Base-by-base conservation (phyloP, 352 stramenopile species). In the Globisporangium perplexum region DNA sequence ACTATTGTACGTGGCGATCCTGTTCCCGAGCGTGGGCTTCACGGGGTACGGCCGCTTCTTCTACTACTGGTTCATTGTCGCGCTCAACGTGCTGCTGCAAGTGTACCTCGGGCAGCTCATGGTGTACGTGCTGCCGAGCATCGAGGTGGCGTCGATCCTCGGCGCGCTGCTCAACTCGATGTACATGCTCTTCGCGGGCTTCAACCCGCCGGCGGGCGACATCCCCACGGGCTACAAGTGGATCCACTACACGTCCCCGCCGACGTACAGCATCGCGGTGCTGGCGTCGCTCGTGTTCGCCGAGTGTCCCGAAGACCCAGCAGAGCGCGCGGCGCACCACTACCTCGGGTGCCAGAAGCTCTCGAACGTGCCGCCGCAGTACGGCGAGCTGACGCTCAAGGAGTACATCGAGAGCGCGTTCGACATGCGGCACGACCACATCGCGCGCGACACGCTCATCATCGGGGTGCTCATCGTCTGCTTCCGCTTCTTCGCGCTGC, bases 231-330 rank as follows among this genome's bases (percentile, higher is more conserved):
- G 54, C 1, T 86, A 84, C 61, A 75, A 72, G 54, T 86, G 72
- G 74, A 68, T 86, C 49, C 66, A 82, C 66, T 79, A 74, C 55
- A 76, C 77, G 44, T 72, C 69, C 2, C 73, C 73, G 7, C 72
- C 65, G 1, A 72, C 61, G 17, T 84, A 83, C 58, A 66, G 50
- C 47, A 71, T 84, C 47, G 63, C 75, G 20, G 50, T 62, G 7
- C 43, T 86, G 1, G 52, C 65, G 10, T 60, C 71, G 5, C 50
- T 77, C 14, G 50, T 78, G 2, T 83, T 78, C 22, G 62, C 62
- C 10, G 60, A 77, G 22, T 80, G 67, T 26, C 68, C 66, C 18
- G 55, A 64, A 12, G 54, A 61, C 38, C 18, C 12, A 4, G 44
- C 26, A 11, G 53, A 50, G 1, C 53, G 12, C 4, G 53, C 41